Evolutionary conservation across 2,329 filamentous ascomycete species (phyloP).

Genomic region (Sarocladium brachiariae): DNA sequence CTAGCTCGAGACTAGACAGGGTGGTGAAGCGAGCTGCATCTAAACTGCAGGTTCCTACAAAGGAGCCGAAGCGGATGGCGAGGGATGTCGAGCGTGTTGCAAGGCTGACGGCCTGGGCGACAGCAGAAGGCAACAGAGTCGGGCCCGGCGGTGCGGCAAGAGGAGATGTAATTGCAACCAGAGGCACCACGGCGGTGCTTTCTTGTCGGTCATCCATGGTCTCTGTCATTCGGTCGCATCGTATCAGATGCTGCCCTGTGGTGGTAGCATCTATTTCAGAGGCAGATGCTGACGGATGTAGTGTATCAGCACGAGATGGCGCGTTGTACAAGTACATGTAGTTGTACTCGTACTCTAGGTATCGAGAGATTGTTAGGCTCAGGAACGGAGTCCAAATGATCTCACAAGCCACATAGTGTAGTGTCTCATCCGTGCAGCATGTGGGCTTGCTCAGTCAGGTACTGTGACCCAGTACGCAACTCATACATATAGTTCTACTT

Average conservation of each 20-base stretch:
- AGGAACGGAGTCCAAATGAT: background rate
- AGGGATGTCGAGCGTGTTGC: constrained; percentile 54
- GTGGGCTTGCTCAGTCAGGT: background rate
- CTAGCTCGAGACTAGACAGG: constrained; percentile 49
- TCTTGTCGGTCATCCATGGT: constrained; percentile 4
- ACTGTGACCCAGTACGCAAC: background rate
- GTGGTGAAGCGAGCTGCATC: constrained; percentile 49
- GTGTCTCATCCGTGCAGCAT: constrained; percentile 3
- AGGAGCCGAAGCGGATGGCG: constrained; percentile 44
- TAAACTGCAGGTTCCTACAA: constrained; percentile 45
- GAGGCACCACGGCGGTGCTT: constrained; percentile 1
- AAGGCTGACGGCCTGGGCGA: constrained; percentile 54
- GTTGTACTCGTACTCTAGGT: background rate
- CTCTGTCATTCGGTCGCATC: background rate
- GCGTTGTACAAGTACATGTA: too few relatives aligned
- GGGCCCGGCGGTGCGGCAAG: constrained; percentile 27
- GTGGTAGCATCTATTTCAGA: background rate
- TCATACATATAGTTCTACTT: background rate
- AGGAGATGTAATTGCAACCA: background rate
- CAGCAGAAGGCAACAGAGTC: constrained; percentile 49
- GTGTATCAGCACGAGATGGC: too few relatives aligned
- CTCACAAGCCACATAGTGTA: background rate
- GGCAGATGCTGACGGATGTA: background rate
- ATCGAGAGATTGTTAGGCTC: background rate
- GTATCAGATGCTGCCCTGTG: background rate